A percentile compares a stretch with the other conserved stretches of the same genome.
Conservation (phyloP, 768 basidiomycete genomes). For the Rhizopogon roseolus region DNA sequence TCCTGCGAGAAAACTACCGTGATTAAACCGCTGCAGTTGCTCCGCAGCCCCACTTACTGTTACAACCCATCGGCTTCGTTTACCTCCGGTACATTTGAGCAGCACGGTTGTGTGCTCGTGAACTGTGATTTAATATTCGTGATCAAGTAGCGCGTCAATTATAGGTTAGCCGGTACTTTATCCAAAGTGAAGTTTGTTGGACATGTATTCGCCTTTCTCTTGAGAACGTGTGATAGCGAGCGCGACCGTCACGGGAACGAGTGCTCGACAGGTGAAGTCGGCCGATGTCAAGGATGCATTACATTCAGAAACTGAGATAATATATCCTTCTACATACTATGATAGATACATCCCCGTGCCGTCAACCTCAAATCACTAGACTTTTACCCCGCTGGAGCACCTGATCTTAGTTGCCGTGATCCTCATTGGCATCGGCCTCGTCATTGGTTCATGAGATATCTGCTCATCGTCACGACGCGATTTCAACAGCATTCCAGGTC, state of each 20-base stretch:
- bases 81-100: neutral
- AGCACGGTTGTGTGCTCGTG: neutral
- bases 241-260: too few species aligned
- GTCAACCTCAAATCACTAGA: too few species aligned
- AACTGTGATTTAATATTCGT: neutral
- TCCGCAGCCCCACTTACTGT: too few species aligned
- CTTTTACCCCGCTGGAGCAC: slow-evolving; percentile 15
- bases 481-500: too few species aligned
- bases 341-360: too few species aligned
- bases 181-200: slow-evolving; percentile 1
- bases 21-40: neutral
- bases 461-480: slow-evolving; percentile 12
- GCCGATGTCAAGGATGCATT: too few species aligned
- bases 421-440: slow-evolving; percentile 20
- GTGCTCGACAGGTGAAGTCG: too few species aligned
- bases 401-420: slow-evolving; percentile 12
- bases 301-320: too few species aligned
- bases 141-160: neutral
- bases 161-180: neutral
- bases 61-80: too few species aligned
- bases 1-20: too few species aligned
- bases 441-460: slow-evolving; percentile 3
- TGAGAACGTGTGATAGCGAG: too few species aligned
- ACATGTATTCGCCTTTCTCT: neutral
- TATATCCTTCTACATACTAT: too few species aligned